Percentiles rank a stretch among this genome's conserved stretches.
These are phyloP conservation scores for Geotrichum aggregatum DNA, from an alignment of 1,139 yeast genomes.

Conservation along the genomic window DNA sequence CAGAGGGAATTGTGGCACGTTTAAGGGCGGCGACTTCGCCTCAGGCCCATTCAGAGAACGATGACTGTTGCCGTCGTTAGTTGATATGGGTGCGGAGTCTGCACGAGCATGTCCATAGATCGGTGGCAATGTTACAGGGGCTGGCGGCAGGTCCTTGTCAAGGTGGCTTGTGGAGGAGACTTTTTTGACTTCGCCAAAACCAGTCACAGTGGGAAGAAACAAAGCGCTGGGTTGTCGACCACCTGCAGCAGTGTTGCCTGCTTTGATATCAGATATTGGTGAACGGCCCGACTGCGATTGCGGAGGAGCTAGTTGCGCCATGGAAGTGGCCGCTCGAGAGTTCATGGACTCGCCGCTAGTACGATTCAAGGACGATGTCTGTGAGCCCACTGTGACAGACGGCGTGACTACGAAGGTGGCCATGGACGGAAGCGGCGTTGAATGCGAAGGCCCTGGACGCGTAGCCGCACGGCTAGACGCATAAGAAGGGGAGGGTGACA, in stretches of 20 bases:
- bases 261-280: too few species aligned
- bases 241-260: too few species aligned
- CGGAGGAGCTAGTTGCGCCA: constrained; percentile 1
- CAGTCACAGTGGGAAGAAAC: constrained; percentile 1
- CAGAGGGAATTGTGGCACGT: constrained; percentile 22
- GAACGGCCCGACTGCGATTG: too few species aligned
- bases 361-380: constrained; percentile 5
- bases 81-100: neutral
- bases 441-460: constrained; percentile 15
- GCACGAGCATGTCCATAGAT: neutral
- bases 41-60: neutral
- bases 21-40: constrained; percentile 1
- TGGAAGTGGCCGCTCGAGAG: neutral
- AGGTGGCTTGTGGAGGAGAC: neutral
- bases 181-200: neutral
- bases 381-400: constrained; percentile 2
- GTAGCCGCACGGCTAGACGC: constrained; percentile 7
- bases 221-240: neutral
- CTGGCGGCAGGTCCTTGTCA: constrained; percentile 18
- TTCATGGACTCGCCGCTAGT: neutral
- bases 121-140: constrained; percentile 13
- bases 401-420: neutral
- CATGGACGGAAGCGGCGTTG: constrained; percentile 9
- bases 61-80: neutral
- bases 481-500: neutral